Evolutionary conservation across 2,329 filamentous ascomycete genomes (phyloP).

Genomic region (Colletotrichum filicis): DNA sequence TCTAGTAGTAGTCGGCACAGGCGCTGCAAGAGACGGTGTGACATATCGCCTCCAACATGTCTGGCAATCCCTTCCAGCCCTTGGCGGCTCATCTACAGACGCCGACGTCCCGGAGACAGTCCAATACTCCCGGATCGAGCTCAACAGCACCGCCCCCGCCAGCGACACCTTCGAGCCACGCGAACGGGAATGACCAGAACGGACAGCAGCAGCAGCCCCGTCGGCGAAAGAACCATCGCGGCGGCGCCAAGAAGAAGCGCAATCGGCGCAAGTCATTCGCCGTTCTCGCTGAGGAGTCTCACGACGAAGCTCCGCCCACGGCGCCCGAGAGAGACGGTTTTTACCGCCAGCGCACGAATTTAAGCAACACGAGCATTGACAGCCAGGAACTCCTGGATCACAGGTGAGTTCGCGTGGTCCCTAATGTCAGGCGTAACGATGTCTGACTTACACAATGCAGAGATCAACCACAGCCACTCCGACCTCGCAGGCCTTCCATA

Average conservation of each 20-base stretch:
- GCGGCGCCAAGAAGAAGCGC: conserved; percentile 82
- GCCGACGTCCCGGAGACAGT: conserved; percentile 17
- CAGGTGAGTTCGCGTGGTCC: conserved; percentile 61
- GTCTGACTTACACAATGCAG: conserved; percentile 46
- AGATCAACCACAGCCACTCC: conserved; percentile 67
- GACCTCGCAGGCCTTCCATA: conserved; percentile 70
- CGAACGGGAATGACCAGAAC: conserved; percentile 28
- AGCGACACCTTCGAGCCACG: conserved; percentile 16
- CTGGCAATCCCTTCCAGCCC: conserved; percentile 46
- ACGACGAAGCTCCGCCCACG: conserved; percentile 47
- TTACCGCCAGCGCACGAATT: conserved; percentile 65
- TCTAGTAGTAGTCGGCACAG: conserved; percentile 4
- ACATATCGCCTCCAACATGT: conserved; percentile 39
- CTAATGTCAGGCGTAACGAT: conserved; percentile 7
- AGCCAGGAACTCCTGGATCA: conserved; percentile 91
- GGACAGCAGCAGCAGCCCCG: conserved; percentile 34
- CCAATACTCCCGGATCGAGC: conserved; percentile 30
- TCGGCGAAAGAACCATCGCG: conserved; percentile 77
- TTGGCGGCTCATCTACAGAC: conserved; percentile 36
- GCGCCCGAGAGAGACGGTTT: conserved; percentile 52
- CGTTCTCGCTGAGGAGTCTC: conserved; percentile 66
- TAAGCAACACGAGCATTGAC: conserved; percentile 88
- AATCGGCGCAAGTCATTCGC: conserved; percentile 85
- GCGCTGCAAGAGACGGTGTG: conserved; percentile 22
- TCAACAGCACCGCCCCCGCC: conserved; percentile 30